Evolutionary conservation across 495 filamentous ascomycete genomes (phyloP), one percentile per base, ranked within the genome.

Genomic region (Aspergillus affinis): DNA sequence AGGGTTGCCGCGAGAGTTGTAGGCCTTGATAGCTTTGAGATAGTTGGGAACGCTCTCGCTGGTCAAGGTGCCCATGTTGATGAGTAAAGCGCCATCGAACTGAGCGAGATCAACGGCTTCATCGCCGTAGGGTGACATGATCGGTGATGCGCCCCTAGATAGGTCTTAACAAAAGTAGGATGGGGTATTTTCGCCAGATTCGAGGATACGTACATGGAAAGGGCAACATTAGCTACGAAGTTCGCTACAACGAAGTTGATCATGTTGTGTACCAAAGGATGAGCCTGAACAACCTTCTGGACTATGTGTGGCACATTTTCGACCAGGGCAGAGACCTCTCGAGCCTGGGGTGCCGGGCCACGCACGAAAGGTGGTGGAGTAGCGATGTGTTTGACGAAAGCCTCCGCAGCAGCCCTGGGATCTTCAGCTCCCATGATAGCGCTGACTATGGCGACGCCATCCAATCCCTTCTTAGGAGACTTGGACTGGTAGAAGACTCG

Each of bases 181-280:
- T 20, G n/a, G 44, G 19, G 15, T 18, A 9, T 6, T 12, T 15
- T 17, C 8, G 15, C 9, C 12, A 18, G 20, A 4, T 2, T 27
- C 12, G 17, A n/a, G 4, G 45, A 9, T 3, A 66, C 70, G 71
- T 65, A 83, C 81, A 94, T 83, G 32, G 90, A 82, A 23, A 97
- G 79, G 30, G 90, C 89, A 12, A 97, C 87, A 65, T 95, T 97
- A 18, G 94, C 93, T 12, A 91, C 90, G 65, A 98, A 89, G 68
- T 96, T 96, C 63, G 93, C 90, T 36, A 97, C 92, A 0, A 97
- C 90, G 55, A 90, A 78, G 71, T 97, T 97, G 48, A 95, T 97
- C 88, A 98, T 97, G 71, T 96, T 97, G 74, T 97, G 94, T 9
- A 89, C 91, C 10, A 98, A 79, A 0, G 94, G 93, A 49, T 84